Evolutionary conservation across 495 filamentous ascomycete genomes (phyloP), one percentile per base, ranked within the genome.

Genomic region (Tuber microsphaerosporum): DNA sequence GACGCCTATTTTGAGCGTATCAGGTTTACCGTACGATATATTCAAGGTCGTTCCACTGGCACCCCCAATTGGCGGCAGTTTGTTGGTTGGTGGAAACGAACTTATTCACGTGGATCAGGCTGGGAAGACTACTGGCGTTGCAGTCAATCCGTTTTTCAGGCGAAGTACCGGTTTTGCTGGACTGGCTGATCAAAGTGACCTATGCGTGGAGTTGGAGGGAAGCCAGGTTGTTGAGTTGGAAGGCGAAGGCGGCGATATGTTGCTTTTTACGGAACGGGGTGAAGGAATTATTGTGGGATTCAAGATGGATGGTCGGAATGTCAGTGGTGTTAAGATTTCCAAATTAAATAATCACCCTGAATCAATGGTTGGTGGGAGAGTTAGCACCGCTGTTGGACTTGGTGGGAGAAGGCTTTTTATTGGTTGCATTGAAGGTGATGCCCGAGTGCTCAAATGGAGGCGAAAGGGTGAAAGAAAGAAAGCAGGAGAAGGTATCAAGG

Each of bases 61-160:
- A 12, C 88, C 91, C 34, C 93, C 93, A 34, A 89, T 98, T 69
- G 95, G 95, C 71, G 95, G 95, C 39, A 91, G 93, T 44, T 84
- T 99, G 39, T 88, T 99, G 46, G 85, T 99, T 65, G 96, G 95
- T 12, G 87, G 87, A 19, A 97, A 98, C 83, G 92, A 97, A 81
- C 84, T 99, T 75, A 92, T 99, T 74, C 96, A 99, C 84, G 91
- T 99, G 76, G 95, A 98, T 82, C 96, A 98, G 86, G 91, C 92
- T 19, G 95, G 95, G 8, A 97, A 96, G 84, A 89, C 93, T 20
- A 97, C 91, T 81, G 95, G 93, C 16, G 92, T 98, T 56, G 94
- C 91, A n/a, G 93, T 98, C 79, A 99, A 99, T 81, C 89, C 91
- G 41, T 96, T 97, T 84, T 89, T 93, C 16, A 92, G 90, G 80